phyloP scores from a whole-genome alignment of 2,329 filamentous ascomycete genomes.

The Phialocephala sp. region DNA sequence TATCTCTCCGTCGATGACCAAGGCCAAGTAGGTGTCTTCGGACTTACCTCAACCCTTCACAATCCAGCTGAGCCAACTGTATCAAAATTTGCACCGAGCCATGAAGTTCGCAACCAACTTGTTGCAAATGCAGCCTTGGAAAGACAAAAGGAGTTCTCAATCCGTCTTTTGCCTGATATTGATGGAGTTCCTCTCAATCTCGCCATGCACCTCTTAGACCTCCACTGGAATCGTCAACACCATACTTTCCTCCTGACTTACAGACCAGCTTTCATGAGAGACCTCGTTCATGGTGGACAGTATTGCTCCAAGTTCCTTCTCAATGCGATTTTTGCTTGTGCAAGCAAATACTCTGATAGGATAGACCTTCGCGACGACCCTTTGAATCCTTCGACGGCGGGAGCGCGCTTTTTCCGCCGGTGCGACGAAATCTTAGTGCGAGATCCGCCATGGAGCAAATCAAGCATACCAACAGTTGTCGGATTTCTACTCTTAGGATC shows the following conservation, averaged over 20 bases:
- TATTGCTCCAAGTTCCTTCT: constrained; percentile 47
- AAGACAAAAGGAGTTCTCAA: constrained; percentile 7
- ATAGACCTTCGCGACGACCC: constrained; percentile 45
- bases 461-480: constrained; percentile 39
- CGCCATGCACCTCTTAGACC: constrained; percentile 46
- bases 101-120: constrained; percentile 1
- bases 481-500: constrained; percentile 40
- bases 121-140: constrained; percentile 6
- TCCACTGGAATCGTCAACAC: constrained; percentile 48
- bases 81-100: not conserved
- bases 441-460: constrained; percentile 34
- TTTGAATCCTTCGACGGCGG: constrained; percentile 44
- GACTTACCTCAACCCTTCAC: constrained; percentile 5
- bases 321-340: constrained; percentile 50
- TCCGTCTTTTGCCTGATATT: constrained; percentile 5
- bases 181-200: constrained; percentile 42
- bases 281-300: constrained; percentile 45
- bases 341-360: constrained; percentile 48
- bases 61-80: not conserved
- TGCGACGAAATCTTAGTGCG: constrained; percentile 46
- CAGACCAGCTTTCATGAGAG: constrained; percentile 48
- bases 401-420: constrained; percentile 46
- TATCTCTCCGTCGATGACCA: constrained; percentile 5
- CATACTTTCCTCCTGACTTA: constrained; percentile 48
- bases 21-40: constrained; percentile 7